Percentiles rank a stretch among this genome's conserved stretches.
Conservation (phyloP, 768 basidiomycete species). For the Boletus vinaceobasis region DNA sequence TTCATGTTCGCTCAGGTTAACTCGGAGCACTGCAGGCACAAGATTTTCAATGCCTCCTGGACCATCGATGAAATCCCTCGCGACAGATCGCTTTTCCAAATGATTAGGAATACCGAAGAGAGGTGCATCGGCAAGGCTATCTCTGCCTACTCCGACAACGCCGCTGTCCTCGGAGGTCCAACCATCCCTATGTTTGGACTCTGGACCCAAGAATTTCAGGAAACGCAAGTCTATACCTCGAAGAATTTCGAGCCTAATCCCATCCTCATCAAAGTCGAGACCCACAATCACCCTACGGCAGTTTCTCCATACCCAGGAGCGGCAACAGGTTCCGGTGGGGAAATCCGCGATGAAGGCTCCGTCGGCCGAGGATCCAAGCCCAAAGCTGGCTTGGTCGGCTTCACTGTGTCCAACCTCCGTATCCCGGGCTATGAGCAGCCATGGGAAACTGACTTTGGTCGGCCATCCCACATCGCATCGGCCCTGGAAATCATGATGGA, state of each 20-base stretch:
- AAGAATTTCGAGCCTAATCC: constrained; percentile 66
- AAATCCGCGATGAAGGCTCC: constrained; percentile 97
- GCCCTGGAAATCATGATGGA: constrained; percentile 97
- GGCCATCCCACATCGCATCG: constrained; percentile 86
- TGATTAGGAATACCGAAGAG: constrained; percentile 96
- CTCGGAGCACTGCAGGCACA: constrained; percentile 99
- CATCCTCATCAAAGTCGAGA: constrained; percentile 96
- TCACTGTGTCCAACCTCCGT: constrained; percentile 89
- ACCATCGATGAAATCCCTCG: constrained; percentile 69
- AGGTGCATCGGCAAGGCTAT: constrained; percentile 74
- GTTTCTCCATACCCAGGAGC: constrained; percentile 99
- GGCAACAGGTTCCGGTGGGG: constrained; percentile 96
- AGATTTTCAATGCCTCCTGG: constrained; percentile 99
- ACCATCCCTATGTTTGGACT: constrained; percentile 72
- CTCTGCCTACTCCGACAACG: constrained; percentile 97
- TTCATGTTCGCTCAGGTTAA: constrained; percentile 99
- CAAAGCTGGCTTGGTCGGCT: constrained; percentile 92
- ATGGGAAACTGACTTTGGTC: constrained; percentile 95
- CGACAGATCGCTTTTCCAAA: constrained; percentile 82
- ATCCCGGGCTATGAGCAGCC: constrained; percentile 90
- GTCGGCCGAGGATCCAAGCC: constrained; percentile 94
- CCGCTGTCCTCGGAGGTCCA: constrained; percentile 82
- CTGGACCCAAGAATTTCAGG: constrained; percentile 25
- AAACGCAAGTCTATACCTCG: constrained; percentile 50
- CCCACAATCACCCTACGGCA: constrained; percentile 98